A percentile compares a stretch with the other conserved stretches of the same genome.
phyloP scores from a whole-genome alignment of 257 asterid species.

The Capsicum pubescens region DNA sequence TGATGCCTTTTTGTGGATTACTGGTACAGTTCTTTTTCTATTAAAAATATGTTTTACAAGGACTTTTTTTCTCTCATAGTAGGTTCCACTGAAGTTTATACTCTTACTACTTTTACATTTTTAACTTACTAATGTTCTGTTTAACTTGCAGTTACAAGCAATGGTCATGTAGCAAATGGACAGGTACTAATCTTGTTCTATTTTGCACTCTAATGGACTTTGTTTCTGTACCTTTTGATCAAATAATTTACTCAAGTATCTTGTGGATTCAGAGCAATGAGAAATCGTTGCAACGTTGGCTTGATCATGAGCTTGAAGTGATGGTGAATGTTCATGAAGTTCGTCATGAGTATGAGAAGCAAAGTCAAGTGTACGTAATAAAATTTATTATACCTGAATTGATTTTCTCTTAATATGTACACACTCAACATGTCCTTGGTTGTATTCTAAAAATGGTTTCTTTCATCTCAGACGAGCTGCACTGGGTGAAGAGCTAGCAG shows the following conservation, averaged over 20 bases:
- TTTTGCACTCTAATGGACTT: constrained; percentile 22
- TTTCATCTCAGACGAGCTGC: constrained; percentile 85
- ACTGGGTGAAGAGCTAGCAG: constrained; percentile 91
- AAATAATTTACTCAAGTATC: constrained; percentile 19
- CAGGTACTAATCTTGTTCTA: constrained; percentile 58
- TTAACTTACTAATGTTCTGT: neutral
- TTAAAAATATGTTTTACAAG: neutral
- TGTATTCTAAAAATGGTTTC: constrained; percentile 8
- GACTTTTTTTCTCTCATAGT: neutral
- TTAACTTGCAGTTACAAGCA: constrained; percentile 63
- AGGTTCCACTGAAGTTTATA: neutral
- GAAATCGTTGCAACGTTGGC: constrained; percentile 89
- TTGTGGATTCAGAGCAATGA: constrained; percentile 70
- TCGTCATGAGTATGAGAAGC: constrained; percentile 98
- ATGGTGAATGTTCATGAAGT: constrained; percentile 99
- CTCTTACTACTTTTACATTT: neutral
- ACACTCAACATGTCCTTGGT: constrained; percentile 17
- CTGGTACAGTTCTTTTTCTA: neutral
- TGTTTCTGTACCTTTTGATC: constrained; percentile 21
- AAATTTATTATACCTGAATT: neutral
- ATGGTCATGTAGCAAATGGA: constrained; percentile 68
- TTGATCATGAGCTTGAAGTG: constrained; percentile 97
- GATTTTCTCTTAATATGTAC: constrained; percentile 8
- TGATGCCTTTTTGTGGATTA: constrained; percentile 23
- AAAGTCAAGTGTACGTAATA: constrained; percentile 93